Conservation (phyloP, 345 rosid species). For the Populus deltoides region DNA sequence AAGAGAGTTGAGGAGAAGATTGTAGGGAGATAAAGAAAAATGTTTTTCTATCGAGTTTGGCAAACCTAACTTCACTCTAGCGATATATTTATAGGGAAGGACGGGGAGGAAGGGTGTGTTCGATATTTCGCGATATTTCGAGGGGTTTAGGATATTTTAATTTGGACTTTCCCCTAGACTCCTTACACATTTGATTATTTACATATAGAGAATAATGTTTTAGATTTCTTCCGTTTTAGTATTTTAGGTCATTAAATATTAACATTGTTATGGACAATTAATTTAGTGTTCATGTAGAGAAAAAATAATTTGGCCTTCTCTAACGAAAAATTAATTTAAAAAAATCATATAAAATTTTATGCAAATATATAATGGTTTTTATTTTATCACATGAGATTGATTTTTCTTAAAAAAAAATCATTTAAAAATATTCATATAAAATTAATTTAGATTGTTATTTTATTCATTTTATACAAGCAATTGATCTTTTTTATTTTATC, state of each 20-base stretch:
- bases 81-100: conserved; percentile 44
- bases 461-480: neutral
- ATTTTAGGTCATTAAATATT: neutral
- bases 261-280: neutral
- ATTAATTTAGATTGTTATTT: too few species aligned
- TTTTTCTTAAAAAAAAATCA: too few species aligned
- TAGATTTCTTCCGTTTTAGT: neutral
- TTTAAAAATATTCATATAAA: too few species aligned
- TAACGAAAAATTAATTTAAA: too few species aligned
- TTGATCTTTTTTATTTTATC: too few species aligned
- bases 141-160: neutral
- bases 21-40: too few species aligned
- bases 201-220: too few species aligned
- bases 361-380: too few species aligned
- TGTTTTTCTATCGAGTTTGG: conserved; percentile 27
- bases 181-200: neutral
- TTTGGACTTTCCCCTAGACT: neutral
- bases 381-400: too few species aligned
- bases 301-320: neutral
- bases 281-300: neutral
- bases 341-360: too few species aligned
- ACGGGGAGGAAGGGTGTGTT: neutral
- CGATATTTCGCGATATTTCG: conserved; percentile 18
- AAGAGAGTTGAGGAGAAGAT: neutral
- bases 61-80: conserved; percentile 48